A percentile compares a stretch with the other conserved stretches of the same genome.
Conservation (phyloP, 805 yeast genomes). For the Suhomyces faveliae region DNA sequence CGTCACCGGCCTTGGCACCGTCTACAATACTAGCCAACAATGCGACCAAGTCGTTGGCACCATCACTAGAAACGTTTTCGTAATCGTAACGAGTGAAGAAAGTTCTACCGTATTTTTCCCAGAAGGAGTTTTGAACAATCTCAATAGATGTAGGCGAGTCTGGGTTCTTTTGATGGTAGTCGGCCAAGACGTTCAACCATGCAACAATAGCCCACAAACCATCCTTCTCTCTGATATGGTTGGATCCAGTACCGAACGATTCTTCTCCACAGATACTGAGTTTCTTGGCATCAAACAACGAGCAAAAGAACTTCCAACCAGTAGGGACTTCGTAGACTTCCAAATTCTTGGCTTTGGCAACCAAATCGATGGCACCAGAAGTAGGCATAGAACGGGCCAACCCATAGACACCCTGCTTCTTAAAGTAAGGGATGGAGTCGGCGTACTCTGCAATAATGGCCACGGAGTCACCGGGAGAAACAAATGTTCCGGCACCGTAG, state of each 20-base stretch:
- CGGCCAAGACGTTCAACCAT: constrained; percentile 94
- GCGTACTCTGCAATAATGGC: constrained; percentile 97
- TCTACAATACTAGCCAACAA: constrained; percentile 36
- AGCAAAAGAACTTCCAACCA: constrained; percentile 98
- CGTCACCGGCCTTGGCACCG: constrained; percentile 43
- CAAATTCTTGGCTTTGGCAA: constrained; percentile 74
- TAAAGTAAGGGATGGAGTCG: constrained; percentile 84
- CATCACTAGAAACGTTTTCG: constrained; percentile 75
- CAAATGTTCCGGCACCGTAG: constrained; percentile 91
- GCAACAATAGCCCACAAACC: constrained; percentile 98
- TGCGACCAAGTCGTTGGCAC: constrained; percentile 67
- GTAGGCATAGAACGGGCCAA: constrained; percentile 98
- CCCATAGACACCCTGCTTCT: constrained; percentile 81
- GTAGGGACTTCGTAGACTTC: constrained; percentile 93
- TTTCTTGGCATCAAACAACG: constrained; percentile 88
- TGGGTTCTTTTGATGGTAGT: constrained; percentile 63
- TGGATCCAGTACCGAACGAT: constrained; percentile 96
- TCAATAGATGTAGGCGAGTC: constrained; percentile 62
- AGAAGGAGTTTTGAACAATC: constrained; percentile 78
- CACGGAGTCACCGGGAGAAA: constrained; percentile 97
- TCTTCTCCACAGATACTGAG: constrained; percentile 97
- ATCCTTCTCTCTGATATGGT: constrained; percentile 96
- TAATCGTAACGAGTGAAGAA: constrained; percentile 94
- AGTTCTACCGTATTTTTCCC: constrained; percentile 94
- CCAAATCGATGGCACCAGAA: constrained; percentile 88